phyloP scores from a whole-genome alignment of 1,139 yeast species.

The Zhuliangozyma blackwelliae region DNA sequence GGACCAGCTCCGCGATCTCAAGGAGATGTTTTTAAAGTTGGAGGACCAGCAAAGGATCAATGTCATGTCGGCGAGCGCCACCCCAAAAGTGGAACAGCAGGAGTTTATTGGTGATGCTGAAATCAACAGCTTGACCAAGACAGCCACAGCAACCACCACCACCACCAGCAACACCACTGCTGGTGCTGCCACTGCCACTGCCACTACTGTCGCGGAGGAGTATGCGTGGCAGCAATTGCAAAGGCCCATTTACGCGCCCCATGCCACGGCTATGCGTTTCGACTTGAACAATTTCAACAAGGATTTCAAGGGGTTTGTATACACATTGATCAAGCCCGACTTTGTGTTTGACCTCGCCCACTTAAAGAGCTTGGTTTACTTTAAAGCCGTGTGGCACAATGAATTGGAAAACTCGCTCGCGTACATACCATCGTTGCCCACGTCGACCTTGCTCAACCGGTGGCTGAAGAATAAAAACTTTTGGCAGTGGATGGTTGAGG shows the following conservation, averaged over 20 bases:
- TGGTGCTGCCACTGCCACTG: background rate
- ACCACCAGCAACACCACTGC: background rate
- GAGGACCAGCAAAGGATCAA: conserved; percentile 25
- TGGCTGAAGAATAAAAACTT: conserved; percentile 51
- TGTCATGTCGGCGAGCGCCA: conserved; percentile 4
- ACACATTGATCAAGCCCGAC: conserved; percentile 29
- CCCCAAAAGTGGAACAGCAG: conserved; percentile 10
- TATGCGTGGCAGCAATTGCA: conserved; percentile 18
- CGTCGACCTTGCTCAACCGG: conserved; percentile 35
- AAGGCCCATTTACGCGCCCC: conserved; percentile 47
- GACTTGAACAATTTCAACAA: conserved; percentile 46
- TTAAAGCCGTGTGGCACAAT: conserved; percentile 62
- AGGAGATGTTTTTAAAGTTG: conserved; percentile 42
- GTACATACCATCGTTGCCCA: conserved; percentile 27
- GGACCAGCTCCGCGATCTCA: conserved; percentile 67
- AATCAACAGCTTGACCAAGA: conserved; percentile 1
- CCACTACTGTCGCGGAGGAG: conserved; percentile 1
- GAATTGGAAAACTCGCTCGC: conserved; percentile 67
- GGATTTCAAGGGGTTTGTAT: conserved; percentile 39
- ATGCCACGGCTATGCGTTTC: conserved; percentile 52
- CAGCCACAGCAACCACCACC: background rate
- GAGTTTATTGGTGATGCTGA: conserved; percentile 3
- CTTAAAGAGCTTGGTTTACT: conserved; percentile 55
- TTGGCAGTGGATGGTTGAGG: conserved; percentile 68
- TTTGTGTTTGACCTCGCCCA: conserved; percentile 36